Percentiles rank a stretch among this genome's conserved stretches.
Conservation (phyloP, 2,329 filamentous ascomycete genomes). For the Diaporthe sp. region DNA sequence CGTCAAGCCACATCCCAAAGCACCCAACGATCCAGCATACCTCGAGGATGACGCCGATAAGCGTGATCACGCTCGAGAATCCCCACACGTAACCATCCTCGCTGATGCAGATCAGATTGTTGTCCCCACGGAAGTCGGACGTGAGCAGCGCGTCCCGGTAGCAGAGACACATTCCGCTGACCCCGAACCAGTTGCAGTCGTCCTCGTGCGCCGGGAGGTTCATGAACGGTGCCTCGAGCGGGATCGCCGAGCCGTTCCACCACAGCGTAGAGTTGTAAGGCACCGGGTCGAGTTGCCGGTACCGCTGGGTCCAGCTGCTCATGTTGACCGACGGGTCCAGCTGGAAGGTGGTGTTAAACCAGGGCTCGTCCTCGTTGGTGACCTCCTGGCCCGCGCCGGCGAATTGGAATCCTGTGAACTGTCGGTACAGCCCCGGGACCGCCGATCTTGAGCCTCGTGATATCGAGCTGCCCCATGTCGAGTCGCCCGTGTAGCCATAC, state of each 20-base stretch:
- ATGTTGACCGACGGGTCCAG: constrained; percentile 13
- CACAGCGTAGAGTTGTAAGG: constrained; percentile 35
- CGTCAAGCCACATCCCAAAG: constrained; percentile 34
- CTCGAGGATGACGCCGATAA: constrained; percentile 24
- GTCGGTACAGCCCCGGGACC: background rate
- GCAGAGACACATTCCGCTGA: background rate
- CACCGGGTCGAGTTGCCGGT: background rate
- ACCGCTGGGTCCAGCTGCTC: background rate
- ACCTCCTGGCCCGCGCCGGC: constrained; percentile 15
- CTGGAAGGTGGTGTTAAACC: constrained; percentile 25
- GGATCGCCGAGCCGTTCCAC: constrained; percentile 21
- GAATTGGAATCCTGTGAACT: constrained; percentile 30
- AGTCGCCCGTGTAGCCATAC: background rate
- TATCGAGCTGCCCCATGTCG: background rate
- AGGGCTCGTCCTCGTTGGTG: background rate
- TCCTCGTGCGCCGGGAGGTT: background rate
- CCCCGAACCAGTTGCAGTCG: background rate
- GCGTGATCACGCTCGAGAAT: constrained; percentile 26
- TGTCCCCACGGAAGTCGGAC: constrained; percentile 10
- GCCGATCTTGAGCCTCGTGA: background rate
- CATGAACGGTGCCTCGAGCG: constrained; percentile 31
- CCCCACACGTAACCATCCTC: constrained; percentile 33
- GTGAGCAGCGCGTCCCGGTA: constrained; percentile 11
- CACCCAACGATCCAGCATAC: constrained; percentile 32
- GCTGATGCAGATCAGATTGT: constrained; percentile 26